Conservation (phyloP, 176 grass and related monocot genomes). For the Sorghum bicolor region DNA sequence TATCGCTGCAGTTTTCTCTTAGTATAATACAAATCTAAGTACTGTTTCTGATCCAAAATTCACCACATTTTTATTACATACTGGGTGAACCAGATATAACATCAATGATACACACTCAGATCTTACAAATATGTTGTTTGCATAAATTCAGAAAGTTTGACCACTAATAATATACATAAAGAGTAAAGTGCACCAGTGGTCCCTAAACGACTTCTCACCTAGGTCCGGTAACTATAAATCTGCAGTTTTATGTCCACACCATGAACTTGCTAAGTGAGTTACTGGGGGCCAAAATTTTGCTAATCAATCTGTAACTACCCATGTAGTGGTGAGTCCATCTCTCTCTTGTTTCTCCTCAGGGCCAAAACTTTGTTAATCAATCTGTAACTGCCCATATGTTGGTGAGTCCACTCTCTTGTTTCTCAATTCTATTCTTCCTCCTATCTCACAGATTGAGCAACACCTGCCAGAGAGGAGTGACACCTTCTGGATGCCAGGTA, state of each 20-base stretch:
- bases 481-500: background rate
- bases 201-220: background rate
- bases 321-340: background rate
- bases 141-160: background rate
- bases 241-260: background rate
- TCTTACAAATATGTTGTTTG: background rate
- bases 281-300: background rate
- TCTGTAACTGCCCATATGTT: background rate
- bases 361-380: background rate
- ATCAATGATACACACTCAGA: background rate
- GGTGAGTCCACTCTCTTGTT: background rate
- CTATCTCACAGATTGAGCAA: background rate
- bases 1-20: background rate
- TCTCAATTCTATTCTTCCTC: background rate
- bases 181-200: background rate
- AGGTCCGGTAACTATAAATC: background rate
- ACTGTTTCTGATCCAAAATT: background rate
- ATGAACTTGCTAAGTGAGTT: background rate
- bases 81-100: background rate
- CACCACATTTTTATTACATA: background rate
- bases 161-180: background rate
- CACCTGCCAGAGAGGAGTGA: background rate
- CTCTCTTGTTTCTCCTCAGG: background rate
- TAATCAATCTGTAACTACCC: background rate
- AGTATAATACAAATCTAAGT: background rate